These are phyloP conservation scores for Arachis monticola DNA, from an alignment of 331 rosid genomes.

Conservation along the genomic window DNA sequence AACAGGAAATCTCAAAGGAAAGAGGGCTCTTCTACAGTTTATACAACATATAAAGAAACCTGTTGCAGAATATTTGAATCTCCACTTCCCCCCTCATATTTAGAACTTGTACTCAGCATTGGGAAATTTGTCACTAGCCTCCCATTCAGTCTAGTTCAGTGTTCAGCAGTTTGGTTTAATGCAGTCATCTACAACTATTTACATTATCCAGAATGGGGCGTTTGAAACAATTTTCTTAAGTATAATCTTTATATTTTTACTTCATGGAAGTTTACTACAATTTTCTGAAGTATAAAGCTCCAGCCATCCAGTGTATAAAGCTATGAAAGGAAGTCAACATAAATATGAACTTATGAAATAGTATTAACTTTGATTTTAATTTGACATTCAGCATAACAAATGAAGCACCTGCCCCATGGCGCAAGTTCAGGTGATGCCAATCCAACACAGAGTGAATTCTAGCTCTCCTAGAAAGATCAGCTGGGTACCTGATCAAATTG, in stretches of 20 bases:
- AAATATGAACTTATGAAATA: neutral
- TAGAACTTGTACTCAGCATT: neutral
- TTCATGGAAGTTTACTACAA: constrained; percentile 12
- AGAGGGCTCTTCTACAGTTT: neutral
- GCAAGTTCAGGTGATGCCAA: constrained; percentile 90
- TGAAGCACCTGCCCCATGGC: constrained; percentile 73
- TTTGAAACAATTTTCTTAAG: constrained; percentile 29
- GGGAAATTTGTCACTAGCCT: neutral
- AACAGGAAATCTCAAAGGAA: constrained; percentile 21
- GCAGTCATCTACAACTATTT: constrained; percentile 1
- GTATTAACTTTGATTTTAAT: no score
- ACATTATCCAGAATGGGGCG: constrained; percentile 9
- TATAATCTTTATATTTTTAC: neutral
- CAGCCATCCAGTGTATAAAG: constrained; percentile 4
- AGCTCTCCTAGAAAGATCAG: constrained; percentile 84
- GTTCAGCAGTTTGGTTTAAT: neutral
- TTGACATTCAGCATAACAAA: neutral
- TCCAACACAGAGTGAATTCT: constrained; percentile 80
- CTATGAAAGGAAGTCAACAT: constrained; percentile 15
- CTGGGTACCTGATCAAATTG: constrained; percentile 74
- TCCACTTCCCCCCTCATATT: neutral
- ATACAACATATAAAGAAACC: neutral
- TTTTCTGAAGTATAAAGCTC: neutral
- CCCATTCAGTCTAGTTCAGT: neutral
- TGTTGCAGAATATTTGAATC: neutral